Percentiles rank a stretch among this genome's conserved stretches.
phyloP scores from a whole-genome alignment of 2,329 filamentous ascomycete species.

The Fusarium sacchari region DNA sequence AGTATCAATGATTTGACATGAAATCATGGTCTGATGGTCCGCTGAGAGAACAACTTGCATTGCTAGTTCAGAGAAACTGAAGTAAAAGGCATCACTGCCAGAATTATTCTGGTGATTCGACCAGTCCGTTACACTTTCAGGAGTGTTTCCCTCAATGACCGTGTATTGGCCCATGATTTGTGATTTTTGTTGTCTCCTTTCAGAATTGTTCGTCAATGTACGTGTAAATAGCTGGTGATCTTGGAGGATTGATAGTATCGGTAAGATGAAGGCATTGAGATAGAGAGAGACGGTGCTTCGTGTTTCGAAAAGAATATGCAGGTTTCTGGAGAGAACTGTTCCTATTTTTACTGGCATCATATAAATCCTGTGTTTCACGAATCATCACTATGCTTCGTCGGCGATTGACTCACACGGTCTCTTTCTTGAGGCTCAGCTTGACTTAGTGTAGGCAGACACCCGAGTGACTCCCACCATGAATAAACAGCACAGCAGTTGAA shows the following conservation, averaged over 20 bases:
- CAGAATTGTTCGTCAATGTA: background rate
- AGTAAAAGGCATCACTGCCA: background rate
- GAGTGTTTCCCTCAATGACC: background rate
- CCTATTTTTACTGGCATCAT: background rate
- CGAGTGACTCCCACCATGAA: background rate
- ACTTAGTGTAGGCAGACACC: background rate
- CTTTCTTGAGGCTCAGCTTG: background rate
- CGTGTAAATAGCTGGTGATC: background rate
- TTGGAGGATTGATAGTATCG: background rate
- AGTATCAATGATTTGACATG: constrained; percentile 8
- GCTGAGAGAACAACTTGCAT: constrained; percentile 10
- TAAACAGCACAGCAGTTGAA: background rate
- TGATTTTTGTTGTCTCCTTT: too few species aligned
- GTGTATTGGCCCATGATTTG: background rate
- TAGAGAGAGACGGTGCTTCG: background rate
- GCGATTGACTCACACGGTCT: constrained; percentile 13
- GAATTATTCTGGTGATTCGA: background rate
- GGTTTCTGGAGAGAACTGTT: background rate
- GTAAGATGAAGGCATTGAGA: background rate
- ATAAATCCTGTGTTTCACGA: background rate
- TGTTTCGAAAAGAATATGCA: background rate
- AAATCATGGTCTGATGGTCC: background rate
- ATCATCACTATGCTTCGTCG: background rate
- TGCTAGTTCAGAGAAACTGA: constrained; percentile 6
- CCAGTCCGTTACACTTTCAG: constrained; percentile 6